phyloP scores from a whole-genome alignment of 2,329 filamentous ascomycete genomes.

The Ophiocordyceps camponoti-leonardi region DNA sequence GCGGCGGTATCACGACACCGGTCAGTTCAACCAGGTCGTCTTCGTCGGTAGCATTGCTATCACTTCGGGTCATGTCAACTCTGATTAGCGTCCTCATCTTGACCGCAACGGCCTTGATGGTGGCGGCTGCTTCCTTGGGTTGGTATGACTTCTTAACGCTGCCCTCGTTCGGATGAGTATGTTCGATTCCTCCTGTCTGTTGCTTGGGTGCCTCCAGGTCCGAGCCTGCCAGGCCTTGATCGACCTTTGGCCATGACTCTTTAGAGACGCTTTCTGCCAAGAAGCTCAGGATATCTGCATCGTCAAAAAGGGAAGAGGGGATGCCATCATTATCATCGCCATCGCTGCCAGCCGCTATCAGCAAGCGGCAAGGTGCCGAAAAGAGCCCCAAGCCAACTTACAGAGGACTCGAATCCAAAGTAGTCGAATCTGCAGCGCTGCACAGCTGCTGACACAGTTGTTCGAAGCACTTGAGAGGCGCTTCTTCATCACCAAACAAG shows the following conservation, averaged over 20 bases:
- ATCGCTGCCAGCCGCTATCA: background rate
- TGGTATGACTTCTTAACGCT: background rate
- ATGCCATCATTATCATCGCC: background rate
- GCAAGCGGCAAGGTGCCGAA: background rate
- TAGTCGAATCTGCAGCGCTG: background rate
- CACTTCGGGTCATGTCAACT: constrained; percentile 16
- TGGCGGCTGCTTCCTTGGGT: background rate
- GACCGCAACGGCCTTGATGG: background rate
- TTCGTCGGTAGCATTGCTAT: constrained; percentile 15
- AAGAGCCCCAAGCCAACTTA: background rate
- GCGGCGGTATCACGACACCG: constrained; percentile 10
- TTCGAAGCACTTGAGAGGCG: constrained; percentile 27
- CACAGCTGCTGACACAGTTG: constrained; percentile 25
- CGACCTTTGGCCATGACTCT: background rate
- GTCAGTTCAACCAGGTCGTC: constrained; percentile 6
- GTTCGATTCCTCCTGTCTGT: background rate
- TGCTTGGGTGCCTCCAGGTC: background rate
- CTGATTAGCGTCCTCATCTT: constrained; percentile 12
- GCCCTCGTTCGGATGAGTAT: background rate
- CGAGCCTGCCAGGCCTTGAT: background rate
- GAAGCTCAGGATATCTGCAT: background rate
- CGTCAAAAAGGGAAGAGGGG: background rate
- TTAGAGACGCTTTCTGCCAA: background rate
- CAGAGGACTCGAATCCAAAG: background rate
- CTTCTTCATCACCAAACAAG: constrained; percentile 40